phyloP scores from a whole-genome alignment of 1,284 basidiomycete species.

The Boletus sp. region DNA sequence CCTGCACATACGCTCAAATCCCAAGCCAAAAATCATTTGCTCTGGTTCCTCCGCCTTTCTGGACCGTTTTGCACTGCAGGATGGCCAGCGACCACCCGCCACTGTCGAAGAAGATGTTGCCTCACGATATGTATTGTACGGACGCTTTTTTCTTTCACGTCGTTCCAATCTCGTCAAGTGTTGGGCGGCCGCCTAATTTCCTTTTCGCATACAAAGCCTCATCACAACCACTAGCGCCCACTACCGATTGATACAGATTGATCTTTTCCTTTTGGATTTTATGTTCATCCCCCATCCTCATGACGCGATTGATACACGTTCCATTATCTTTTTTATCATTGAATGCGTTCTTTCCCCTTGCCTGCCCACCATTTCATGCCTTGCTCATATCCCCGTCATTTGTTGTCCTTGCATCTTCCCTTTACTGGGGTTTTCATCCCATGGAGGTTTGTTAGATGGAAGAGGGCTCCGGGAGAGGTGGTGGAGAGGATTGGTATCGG shows the following conservation, averaged over 20 bases:
- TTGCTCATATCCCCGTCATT: constrained; percentile 31
- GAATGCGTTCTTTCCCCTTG: constrained; percentile 21
- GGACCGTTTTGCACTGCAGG: constrained; percentile 24
- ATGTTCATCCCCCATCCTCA: constrained; percentile 24
- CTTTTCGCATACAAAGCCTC: constrained; percentile 20
- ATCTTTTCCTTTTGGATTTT: constrained; percentile 24
- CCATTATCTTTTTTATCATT: constrained; percentile 20
- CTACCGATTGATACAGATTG: constrained; percentile 32
- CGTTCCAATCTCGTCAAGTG: constrained; percentile 24
- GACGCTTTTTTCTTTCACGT: constrained; percentile 64
- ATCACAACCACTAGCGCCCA: constrained; percentile 33
- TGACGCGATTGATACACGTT: constrained; percentile 25
- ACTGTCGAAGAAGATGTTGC: constrained; percentile 31
- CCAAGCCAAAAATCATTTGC: constrained; percentile 12
- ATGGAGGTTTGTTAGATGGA: constrained; percentile 57
- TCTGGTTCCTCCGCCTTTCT: constrained; percentile 18
- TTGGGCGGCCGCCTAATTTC: constrained; percentile 33
- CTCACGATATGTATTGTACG: constrained; percentile 48
- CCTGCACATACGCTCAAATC: constrained; percentile 20
- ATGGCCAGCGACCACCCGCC: constrained; percentile 17
- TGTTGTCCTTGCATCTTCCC: constrained; percentile 65
- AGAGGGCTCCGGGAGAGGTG: constrained; percentile 58
- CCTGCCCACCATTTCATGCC: constrained; percentile 28
- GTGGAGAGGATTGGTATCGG: constrained; percentile 12
- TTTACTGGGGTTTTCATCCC: constrained; percentile 35